phyloP scores from a whole-genome alignment of 2,329 filamentous ascomycete genomes.

The Pestalotiopsis sp. region DNA sequence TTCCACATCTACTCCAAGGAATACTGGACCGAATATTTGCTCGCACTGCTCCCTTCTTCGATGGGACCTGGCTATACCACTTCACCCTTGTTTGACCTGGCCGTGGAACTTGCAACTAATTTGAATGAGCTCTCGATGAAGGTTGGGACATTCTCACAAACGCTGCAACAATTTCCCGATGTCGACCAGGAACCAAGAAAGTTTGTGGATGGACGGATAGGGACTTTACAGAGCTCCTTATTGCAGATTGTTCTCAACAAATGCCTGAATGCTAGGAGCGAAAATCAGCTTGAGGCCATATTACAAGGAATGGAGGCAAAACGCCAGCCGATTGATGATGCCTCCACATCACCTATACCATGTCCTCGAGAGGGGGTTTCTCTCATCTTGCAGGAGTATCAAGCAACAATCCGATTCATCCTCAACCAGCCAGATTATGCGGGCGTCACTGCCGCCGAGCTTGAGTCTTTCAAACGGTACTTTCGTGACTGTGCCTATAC shows the following conservation, averaged over 20 bases:
- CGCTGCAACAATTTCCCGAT: too few species aligned
- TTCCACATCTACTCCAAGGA: neutral
- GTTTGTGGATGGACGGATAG: neutral
- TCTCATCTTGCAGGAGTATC: neutral
- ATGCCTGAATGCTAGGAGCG: neutral
- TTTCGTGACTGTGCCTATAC: neutral
- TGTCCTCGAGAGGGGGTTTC: neutral
- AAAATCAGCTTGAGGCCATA: neutral
- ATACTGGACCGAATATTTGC: neutral
- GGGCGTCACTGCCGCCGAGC: neutral
- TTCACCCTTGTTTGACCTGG: neutral
- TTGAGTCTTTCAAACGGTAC: neutral
- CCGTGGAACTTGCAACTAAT: neutral
- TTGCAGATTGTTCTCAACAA: neutral
- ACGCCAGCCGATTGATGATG: neutral
- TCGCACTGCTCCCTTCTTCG: neutral
- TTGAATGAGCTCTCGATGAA: neutral
- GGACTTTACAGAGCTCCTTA: neutral
- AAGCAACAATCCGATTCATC: neutral
- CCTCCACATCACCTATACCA: neutral
- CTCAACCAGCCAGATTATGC: neutral
- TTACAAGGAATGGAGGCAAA: neutral
- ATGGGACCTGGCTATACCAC: neutral
- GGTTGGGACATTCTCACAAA: too few species aligned
- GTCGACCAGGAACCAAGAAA: too few species aligned